Evolutionary conservation across 2,329 filamentous ascomycete genomes (phyloP), one percentile per base, ranked within the genome.

Genomic region (Hypoxylon rubiginosum): DNA sequence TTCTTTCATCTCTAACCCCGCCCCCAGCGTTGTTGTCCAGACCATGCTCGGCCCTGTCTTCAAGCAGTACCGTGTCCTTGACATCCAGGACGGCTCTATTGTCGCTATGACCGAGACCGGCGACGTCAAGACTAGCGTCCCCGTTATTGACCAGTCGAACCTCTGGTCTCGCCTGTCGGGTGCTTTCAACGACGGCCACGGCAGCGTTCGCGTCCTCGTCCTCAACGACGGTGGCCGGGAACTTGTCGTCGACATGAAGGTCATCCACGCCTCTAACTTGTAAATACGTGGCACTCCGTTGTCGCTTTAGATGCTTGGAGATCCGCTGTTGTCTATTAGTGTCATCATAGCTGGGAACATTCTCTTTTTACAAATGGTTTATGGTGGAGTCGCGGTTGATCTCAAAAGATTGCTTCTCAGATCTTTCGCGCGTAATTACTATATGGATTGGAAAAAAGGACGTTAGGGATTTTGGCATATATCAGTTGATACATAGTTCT

Each of bases 31-130:
- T 67, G 90, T 98, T 71, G 95, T 99, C 78, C 96, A 99, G 91
- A 98, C 95, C 86, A 98, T 99, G 94, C 92, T 97, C 74, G 96
- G 95, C 76, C 96, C 96, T 71, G 90, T 98, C 86, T 97, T 98
- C 93, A 98, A 98, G 93, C 96, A 98, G 89, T 99, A 99, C 91
- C 94, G 96, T 79, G 95, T 99, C 80, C 91, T 99, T 69, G 96
- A 99, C 86, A 91, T 99, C 82, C 91, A 94, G 82, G 92, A 97
- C 73, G 94, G 88, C 75, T 76, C 67, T 79, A 83, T 99, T 78
- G 93, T 97, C 73, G 94, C 94, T 86, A 98, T 99, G 94, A 99
- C 96, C 80, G 96, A 99, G 91, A 93, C 91, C 72, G 94, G 96
- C 76, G 95, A 99, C 80, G 94, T 99, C 87, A 98, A 98, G 92